Evolutionary conservation across 1,139 yeast genomes (phyloP), one percentile per base, ranked within the genome.

Genomic region (Geotrichum phurueaensis): DNA sequence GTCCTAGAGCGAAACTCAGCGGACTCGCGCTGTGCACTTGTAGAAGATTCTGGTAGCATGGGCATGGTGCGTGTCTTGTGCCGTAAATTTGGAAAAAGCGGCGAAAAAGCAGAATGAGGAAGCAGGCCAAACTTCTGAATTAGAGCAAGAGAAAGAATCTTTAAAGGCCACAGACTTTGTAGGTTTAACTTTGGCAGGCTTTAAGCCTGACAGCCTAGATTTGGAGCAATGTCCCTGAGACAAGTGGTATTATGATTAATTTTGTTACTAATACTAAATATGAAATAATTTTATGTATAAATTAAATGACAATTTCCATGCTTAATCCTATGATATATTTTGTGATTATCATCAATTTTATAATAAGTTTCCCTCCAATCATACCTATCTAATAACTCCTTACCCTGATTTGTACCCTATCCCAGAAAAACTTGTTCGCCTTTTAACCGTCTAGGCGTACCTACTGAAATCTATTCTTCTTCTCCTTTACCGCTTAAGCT

Each of bases 371-470:
- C 29, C 22, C 25, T 22, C 56, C 56, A 53, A 53, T 53, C 25
- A 43, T 13, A 23, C 18, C 10, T 36, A 18, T 22, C n/a, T 29
- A 22, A 43, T 36, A 12, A 1, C 3, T 33, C 56, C 56, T 53
- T 53, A 53, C 56, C 56, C 56, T 53, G 49, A 39, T 39, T 53
- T 36, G 47, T n/a, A 7, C 20, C 47, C 47, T 39, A 39, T n/a
- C 47, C 47, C 47, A 39, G 20, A 39, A 27, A 39, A 39, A 36
- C 43, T 36, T 15, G 10, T 39, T 39, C 18, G 20, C 47, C 20
- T 39, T 39, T 39, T 15, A n/a, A 39, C 10, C 20, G 20, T 48
- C 29, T 23, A 10, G 20, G 9, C n/a, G 20, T 22, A 23, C 22
- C 31, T 15, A 4, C n/a, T n/a, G n/a, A 13, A 27, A n/a, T 12